Evolutionary conservation across 2,329 filamentous ascomycete species (phyloP).

Genomic region (Fusarium mexicanum): DNA sequence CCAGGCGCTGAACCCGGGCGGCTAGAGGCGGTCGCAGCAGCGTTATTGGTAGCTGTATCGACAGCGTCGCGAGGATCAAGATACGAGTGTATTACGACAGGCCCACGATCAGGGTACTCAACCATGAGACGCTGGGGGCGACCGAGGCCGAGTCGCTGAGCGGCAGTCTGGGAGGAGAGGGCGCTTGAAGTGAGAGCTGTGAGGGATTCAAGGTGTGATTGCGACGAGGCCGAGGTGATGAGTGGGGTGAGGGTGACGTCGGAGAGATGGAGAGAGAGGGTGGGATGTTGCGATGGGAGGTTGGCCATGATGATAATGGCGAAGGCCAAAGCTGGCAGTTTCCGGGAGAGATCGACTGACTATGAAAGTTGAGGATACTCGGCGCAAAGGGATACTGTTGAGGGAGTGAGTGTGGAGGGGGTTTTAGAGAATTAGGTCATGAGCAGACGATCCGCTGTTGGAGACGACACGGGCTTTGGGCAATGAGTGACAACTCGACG

Average conservation of each 20-base stretch:
- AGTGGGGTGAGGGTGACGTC: conserved; percentile 67
- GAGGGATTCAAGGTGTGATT: conserved; percentile 59
- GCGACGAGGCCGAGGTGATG: conserved; percentile 61
- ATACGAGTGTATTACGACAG: conserved; percentile 58
- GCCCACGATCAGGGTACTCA: conserved; percentile 59
- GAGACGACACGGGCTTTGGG: conserved; percentile 1
- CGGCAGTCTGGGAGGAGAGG: conserved; percentile 62
- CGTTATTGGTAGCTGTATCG: conserved; percentile 20
- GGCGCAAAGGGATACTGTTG: conserved; percentile 15
- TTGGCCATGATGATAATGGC: conserved; percentile 46
- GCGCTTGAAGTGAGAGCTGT: conserved; percentile 62
- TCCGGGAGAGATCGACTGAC: not conserved
- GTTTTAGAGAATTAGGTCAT: conserved; percentile 21
- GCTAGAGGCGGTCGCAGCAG: conserved; percentile 15
- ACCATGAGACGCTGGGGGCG: conserved; percentile 66
- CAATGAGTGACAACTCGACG: conserved; percentile 4
- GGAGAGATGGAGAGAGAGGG: conserved; percentile 65
- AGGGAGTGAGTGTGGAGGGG: conserved; percentile 23
- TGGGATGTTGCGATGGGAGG: conserved; percentile 60
- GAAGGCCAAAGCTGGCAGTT: conserved; percentile 9
- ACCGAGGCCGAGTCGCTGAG: conserved; percentile 63
- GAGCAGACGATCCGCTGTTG: conserved; percentile 30
- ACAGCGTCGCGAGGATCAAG: conserved; percentile 51
- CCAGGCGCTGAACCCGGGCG: conserved; percentile 27
- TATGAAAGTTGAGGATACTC: not conserved